Evolutionary conservation across 2,329 filamentous ascomycete genomes (phyloP).

Genomic region (Microsporum canis): DNA sequence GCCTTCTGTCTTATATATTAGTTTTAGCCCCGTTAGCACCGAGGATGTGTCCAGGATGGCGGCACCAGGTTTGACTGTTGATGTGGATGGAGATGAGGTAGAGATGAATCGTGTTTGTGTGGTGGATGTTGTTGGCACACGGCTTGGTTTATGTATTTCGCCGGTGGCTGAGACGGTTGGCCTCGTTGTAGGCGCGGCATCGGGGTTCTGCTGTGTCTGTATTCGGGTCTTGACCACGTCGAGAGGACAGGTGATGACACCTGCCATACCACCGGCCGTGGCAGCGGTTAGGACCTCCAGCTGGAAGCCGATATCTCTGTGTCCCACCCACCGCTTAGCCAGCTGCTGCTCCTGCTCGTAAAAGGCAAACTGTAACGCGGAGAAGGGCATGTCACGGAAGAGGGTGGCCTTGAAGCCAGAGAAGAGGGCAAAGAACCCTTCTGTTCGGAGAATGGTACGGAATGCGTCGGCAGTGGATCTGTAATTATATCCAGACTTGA

Average conservation of each 20-base stretch:
- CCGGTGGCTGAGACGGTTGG: conserved; percentile 12
- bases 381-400: conserved; percentile 88
- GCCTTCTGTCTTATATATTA: conserved; percentile 87
- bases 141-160: conserved; percentile 10
- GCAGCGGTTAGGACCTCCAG: conserved; percentile 84
- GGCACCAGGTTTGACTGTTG: conserved; percentile 66
- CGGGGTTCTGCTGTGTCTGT: conserved; percentile 72
- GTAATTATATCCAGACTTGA: conserved; percentile 93
- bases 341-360: conserved; percentile 86
- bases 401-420: conserved; percentile 96
- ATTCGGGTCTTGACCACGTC: conserved; percentile 96
- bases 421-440: conserved; percentile 79
- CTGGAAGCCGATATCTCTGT: conserved; percentile 70
- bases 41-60: conserved; percentile 79
- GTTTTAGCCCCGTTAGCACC: conserved; percentile 66
- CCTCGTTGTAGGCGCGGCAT: conserved; percentile 13
- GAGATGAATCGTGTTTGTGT: conserved; percentile 64
- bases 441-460: conserved; percentile 68
- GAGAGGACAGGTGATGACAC: conserved; percentile 86
- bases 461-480: conserved; percentile 72
- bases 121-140: conserved; percentile 22
- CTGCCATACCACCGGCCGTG: conserved; percentile 80
- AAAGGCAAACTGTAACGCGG: conserved; percentile 92
- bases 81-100: conserved; percentile 77
- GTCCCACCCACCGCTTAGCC: conserved; percentile 67